Conservation (phyloP, 306 rosid species). For the Pterocarpus santalinus region DNA sequence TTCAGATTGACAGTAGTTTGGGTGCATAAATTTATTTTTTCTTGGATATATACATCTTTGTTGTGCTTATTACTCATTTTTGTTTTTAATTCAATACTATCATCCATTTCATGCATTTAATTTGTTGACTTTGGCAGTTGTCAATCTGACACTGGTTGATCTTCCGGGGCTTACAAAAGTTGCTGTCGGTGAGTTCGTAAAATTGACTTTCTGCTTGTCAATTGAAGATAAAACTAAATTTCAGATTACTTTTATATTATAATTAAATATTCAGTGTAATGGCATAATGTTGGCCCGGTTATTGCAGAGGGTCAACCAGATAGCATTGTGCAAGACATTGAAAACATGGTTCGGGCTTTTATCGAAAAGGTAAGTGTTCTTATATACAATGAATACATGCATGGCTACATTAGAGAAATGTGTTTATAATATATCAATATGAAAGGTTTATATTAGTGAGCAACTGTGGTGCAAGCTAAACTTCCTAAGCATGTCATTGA, state of each 20-base stretch:
- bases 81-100: neutral
- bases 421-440: neutral
- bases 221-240: conserved; percentile 34
- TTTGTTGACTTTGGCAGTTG: conserved; percentile 78
- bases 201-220: conserved; percentile 23
- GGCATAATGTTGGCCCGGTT: conserved; percentile 33
- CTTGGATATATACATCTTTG: neutral
- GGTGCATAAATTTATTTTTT: neutral
- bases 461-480: conserved; percentile 27
- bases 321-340: conserved; percentile 90
- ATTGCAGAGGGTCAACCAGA: conserved; percentile 92
- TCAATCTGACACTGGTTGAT: conserved; percentile 94
- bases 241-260: neutral
- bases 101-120: conserved; percentile 43
- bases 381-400: conserved; percentile 21
- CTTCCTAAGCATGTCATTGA: conserved; percentile 24
- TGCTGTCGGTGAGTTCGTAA: conserved; percentile 83
- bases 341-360: conserved; percentile 89
- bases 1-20: too few species aligned
- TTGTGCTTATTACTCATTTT: neutral
- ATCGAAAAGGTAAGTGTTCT: conserved; percentile 82
- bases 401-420: neutral
- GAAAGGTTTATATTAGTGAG: conserved; percentile 21
- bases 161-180: conserved; percentile 99
- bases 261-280: conserved; percentile 15